Evolutionary conservation across 352 stramenopile genomes (phyloP).

Genomic region (Pythium aphanidermatum): DNA sequence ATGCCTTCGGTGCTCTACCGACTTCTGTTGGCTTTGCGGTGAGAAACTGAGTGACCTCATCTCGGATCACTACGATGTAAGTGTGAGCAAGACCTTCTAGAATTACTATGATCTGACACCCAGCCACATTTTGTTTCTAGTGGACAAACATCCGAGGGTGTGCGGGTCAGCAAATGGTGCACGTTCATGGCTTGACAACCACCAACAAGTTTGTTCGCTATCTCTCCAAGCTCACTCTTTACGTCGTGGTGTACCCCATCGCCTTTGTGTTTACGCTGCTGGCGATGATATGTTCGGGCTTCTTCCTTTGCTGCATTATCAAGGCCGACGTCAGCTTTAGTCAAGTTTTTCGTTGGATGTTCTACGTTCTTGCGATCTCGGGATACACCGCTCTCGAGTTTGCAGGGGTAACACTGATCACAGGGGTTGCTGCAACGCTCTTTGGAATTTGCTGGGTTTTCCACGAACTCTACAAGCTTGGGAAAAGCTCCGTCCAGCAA

Average conservation of each 20-base stretch:
- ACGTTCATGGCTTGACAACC: conserved; percentile 13
- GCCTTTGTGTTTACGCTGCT: conserved; percentile 10
- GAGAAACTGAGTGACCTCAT: conserved; percentile 36
- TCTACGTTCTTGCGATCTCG: conserved; percentile 9
- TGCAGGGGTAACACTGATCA: conserved; percentile 7
- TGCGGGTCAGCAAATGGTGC: conserved; percentile 21
- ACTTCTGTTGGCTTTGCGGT: conserved; percentile 69
- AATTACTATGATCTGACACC: neutral
- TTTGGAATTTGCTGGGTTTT: conserved; percentile 13
- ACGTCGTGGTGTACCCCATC: conserved; percentile 10
- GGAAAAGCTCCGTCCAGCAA: conserved; percentile 8
- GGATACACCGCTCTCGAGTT: conserved; percentile 15
- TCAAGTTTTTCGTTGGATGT: conserved; percentile 13
- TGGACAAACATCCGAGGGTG: conserved; percentile 23
- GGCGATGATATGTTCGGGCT: conserved; percentile 7
- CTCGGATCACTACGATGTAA: conserved; percentile 37
- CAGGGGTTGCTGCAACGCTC: conserved; percentile 5
- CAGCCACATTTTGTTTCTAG: neutral
- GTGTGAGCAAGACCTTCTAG: conserved; percentile 19
- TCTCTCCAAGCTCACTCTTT: neutral
- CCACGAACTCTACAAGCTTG: conserved; percentile 13
- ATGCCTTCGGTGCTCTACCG: conserved; percentile 33
- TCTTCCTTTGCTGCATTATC: conserved; percentile 5
- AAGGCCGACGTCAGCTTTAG: conserved; percentile 5
- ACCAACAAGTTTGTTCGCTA: conserved; percentile 2